Evolutionary conservation across 345 rosid species (phyloP).

Genomic region (Punica granatum): DNA sequence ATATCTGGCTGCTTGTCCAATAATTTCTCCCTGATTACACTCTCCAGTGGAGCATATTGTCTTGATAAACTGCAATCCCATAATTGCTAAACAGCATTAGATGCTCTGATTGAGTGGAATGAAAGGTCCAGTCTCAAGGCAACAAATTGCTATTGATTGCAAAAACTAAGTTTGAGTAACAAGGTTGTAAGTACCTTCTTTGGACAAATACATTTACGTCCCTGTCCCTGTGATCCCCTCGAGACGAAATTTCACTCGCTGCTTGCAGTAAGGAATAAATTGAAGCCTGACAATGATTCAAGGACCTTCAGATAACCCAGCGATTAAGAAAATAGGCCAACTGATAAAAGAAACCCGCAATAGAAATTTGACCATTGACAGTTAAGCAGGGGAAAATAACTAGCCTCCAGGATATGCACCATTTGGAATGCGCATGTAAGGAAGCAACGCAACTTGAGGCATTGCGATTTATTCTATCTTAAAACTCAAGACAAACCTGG

Average conservation of each 20-base stretch:
- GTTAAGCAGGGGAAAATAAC: not conserved
- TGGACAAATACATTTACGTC: constrained; percentile 68
- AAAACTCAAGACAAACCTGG: constrained; percentile 45
- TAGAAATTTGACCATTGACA: not conserved
- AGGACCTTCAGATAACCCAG: constrained; percentile 21
- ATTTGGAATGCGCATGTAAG: not conserved
- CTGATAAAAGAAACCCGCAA: constrained; percentile 1
- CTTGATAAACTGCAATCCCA: constrained; percentile 60
- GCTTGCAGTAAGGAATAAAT: constrained; percentile 83
- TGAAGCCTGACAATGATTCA: constrained; percentile 58
- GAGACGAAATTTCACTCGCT: constrained; percentile 74
- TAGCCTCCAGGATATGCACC: not conserved
- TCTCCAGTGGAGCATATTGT: constrained; percentile 72
- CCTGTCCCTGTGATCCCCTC: constrained; percentile 65
- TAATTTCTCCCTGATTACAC: constrained; percentile 72
- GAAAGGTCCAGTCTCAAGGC: not conserved
- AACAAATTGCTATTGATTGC: not conserved
- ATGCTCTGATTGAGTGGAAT: not conserved
- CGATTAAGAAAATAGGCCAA: constrained; percentile 6
- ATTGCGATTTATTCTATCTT: constrained; percentile 7
- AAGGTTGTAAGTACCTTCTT: constrained; percentile 47
- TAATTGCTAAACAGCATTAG: not conserved
- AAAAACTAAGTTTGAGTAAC: not conserved
- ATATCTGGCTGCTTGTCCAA: constrained; percentile 70
- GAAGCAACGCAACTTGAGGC: not conserved